These are phyloP conservation scores for Neurospora sp. DNA, from an alignment of 495 filamentous ascomycete species.

Conservation along the genomic window DNA sequence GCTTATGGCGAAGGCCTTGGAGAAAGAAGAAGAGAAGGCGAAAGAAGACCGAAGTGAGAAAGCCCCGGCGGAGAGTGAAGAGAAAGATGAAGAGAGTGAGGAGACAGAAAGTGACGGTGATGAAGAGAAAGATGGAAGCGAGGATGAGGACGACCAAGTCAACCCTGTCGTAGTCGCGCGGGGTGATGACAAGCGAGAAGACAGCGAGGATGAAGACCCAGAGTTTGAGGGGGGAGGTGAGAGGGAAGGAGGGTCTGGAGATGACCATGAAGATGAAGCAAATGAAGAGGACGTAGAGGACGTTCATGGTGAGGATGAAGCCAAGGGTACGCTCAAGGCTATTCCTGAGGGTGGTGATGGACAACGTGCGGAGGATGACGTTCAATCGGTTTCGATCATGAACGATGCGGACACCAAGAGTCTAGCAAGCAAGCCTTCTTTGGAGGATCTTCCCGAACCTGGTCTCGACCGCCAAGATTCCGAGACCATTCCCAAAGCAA, in stretches of 20 bases:
- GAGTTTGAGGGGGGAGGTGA: background rate
- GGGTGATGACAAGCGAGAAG: background rate
- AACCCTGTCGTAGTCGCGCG: background rate
- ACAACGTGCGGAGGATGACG: background rate
- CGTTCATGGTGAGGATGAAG: background rate
- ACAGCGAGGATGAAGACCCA: background rate
- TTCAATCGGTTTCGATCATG: background rate
- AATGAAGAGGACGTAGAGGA: background rate
- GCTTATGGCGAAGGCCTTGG: background rate
- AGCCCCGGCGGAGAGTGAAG: background rate
- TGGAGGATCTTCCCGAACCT: background rate
- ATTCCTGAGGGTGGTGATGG: background rate
- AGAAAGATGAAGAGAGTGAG: background rate
- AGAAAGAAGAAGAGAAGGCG: background rate
- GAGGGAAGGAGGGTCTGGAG: background rate
- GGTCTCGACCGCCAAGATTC: conserved; percentile 23
- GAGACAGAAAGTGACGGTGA: background rate
- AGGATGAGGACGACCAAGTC: background rate
- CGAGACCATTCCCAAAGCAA: conserved; percentile 23
- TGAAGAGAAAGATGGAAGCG: background rate
- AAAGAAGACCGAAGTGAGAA: background rate
- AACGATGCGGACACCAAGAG: background rate
- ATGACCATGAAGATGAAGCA: background rate
- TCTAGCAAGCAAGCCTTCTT: background rate
- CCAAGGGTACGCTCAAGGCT: background rate